phyloP scores from a whole-genome alignment of 1,284 basidiomycete species.

The Rhodotorula sp. region DNA sequence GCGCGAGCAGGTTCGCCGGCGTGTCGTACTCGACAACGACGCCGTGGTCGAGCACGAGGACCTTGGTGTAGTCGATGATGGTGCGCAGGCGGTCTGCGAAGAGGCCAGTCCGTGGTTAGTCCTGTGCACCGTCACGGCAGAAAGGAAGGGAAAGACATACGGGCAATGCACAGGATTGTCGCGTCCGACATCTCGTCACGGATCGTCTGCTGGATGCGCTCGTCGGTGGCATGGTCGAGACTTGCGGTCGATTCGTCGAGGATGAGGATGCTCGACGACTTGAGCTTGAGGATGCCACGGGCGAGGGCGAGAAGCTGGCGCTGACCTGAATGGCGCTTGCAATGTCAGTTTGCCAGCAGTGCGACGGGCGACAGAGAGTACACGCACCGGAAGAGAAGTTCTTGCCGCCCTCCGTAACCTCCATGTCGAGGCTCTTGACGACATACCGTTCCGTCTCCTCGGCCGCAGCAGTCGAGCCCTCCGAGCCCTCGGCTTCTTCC shows the following conservation, averaged over 20 bases:
- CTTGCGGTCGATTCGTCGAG: conserved; percentile 59
- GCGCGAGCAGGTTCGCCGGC: conserved; percentile 62
- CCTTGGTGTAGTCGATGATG: conserved; percentile 58
- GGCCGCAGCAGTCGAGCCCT: conserved; percentile 5
- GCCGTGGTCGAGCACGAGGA: conserved; percentile 58
- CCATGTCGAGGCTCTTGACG: conserved; percentile 56
- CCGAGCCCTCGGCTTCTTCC: background rate
- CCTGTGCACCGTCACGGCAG: background rate
- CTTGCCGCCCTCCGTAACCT: conserved; percentile 56
- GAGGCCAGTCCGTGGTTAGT: conserved; percentile 41
- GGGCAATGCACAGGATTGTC: conserved; percentile 51
- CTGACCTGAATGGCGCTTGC: conserved; percentile 47
- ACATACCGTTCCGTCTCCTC: conserved; percentile 51
- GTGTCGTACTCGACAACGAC: conserved; percentile 60
- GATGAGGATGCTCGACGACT: conserved; percentile 57
- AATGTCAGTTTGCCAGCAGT: background rate
- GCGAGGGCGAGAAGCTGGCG: conserved; percentile 60
- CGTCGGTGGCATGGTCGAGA: conserved; percentile 52
- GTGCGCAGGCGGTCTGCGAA: conserved; percentile 53
- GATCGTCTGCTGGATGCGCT: conserved; percentile 54
- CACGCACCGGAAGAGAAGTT: conserved; percentile 56
- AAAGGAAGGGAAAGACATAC: background rate
- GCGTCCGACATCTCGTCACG: conserved; percentile 51
- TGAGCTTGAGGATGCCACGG: conserved; percentile 58
- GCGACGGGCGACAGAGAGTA: background rate